Percentiles rank a stretch among this genome's conserved stretches.
phyloP scores from a whole-genome alignment of 2,329 filamentous ascomycete species.

The Diplocarpon mali region DNA sequence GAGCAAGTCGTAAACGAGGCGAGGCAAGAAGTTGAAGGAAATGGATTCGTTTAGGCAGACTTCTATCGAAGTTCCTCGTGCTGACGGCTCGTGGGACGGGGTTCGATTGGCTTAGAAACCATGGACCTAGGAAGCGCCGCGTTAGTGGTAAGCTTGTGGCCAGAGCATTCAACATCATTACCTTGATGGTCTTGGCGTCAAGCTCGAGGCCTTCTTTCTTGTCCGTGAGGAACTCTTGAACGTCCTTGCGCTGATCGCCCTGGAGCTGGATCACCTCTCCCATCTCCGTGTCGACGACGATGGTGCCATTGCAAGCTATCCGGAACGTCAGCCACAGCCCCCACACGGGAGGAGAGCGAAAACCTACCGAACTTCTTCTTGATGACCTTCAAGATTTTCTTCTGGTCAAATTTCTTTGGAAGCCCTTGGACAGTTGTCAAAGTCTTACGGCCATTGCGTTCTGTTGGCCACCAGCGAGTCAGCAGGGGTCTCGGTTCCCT shows the following conservation, averaged over 20 bases:
- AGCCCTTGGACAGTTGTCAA: conserved; percentile 99
- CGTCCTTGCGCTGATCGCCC: conserved; percentile 97
- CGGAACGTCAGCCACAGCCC: conserved; percentile 1
- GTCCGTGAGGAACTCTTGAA: conserved; percentile 93
- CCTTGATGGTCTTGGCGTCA: conserved; percentile 95
- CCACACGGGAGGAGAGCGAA: not conserved
- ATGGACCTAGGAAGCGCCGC: conserved; percentile 36
- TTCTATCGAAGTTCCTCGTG: conserved; percentile 26
- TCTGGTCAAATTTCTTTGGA: conserved; percentile 97
- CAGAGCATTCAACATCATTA: conserved; percentile 26
- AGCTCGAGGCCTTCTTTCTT: conserved; percentile 91
- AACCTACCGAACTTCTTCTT: conserved; percentile 94
- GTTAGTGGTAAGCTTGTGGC: not conserved
- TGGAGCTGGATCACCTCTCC: conserved; percentile 99
- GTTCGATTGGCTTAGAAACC: conserved; percentile 46
- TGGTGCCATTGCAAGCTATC: conserved; percentile 97
- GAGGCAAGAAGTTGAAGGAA: conserved; percentile 25
- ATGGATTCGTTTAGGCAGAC: conserved; percentile 13
- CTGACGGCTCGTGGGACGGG: conserved; percentile 24
- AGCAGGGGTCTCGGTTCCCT: conserved; percentile 28
- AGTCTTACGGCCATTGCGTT: conserved; percentile 99
- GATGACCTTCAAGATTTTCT: conserved; percentile 99
- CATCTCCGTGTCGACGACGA: conserved; percentile 92
- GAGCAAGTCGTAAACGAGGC: conserved; percentile 20
- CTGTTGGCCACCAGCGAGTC: conserved; percentile 39